Base-by-base conservation (phyloP, 352 stramenopile genomes). In the Phytophthora multivora region DNA sequence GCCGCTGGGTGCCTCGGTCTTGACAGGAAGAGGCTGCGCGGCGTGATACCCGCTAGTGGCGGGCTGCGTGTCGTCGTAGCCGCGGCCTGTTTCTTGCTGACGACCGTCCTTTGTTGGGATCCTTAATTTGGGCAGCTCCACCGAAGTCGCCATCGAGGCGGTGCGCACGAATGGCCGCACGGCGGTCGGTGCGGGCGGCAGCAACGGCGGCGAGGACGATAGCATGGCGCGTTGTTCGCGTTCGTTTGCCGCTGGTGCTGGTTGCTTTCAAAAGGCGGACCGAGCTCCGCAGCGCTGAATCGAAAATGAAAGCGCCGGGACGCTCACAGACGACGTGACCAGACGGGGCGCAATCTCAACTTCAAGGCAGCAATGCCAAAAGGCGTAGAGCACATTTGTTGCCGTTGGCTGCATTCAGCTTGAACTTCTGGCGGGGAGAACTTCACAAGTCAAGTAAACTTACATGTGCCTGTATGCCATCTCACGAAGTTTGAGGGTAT, bases 231-330 rank as follows among this genome's bases (percentile, higher is more conserved):
- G 50, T 40, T 50, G 30, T 50, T 40, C n/a, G 33, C 13, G 5
- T 16, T n/a, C 15, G 40, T 45, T 30, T 51, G 11, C 2, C 2
- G 31, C 11, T 48, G 45, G n/a, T 51, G 21, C 15, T 41, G 38
- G 33, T 18, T 31, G 18, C 39, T 21, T 15, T 19, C 12, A 30
- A 7, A 48, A 47, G 30, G 26, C 21, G 39, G 35, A 39, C 49
- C 51, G 35, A 56, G 54, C 61, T 50, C 48, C 53, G 58, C 52
- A 16, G 18, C 51, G 64, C 59, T 51, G 36, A 69, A 62, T 69
- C 43, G 50, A 63, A 69, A 73, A 66, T 73, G 65, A 69, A 51
- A 51, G 38, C 50, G 59, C 59, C 51, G 59, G 59, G 59, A 66
- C 58, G 50, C 26, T 33, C 11, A 15, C 19, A 39, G 33, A 64